Evolutionary conservation across 2,329 filamentous ascomycete species (phyloP).

Genomic region (Epichloe aotearoae): DNA sequence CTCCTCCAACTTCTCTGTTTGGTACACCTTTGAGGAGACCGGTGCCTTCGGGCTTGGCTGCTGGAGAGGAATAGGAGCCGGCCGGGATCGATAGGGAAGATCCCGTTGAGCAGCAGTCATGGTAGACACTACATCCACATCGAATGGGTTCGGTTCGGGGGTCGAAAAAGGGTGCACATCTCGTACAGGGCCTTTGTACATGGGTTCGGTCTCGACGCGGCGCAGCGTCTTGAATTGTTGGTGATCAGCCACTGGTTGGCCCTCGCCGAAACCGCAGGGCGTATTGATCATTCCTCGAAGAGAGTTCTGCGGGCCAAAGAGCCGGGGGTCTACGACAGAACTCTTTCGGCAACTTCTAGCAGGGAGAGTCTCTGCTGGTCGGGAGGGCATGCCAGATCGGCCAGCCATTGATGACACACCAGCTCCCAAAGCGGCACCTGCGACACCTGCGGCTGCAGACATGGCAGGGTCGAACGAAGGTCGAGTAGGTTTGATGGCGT

Average conservation of each 20-base stretch:
- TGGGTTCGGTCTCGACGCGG: conserved; percentile 12
- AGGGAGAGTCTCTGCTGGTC: conserved; percentile 4
- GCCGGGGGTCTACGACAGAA: conserved; percentile 39
- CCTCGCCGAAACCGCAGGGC: conserved; percentile 39
- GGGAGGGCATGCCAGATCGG: background rate
- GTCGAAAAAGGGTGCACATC: conserved; percentile 55
- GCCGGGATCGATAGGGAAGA: conserved; percentile 29
- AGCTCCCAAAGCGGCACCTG: conserved; percentile 23
- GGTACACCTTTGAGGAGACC: conserved; percentile 56
- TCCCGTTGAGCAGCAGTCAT: conserved; percentile 28
- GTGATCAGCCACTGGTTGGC: conserved; percentile 17
- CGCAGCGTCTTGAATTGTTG: conserved; percentile 10
- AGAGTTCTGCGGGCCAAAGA: conserved; percentile 50
- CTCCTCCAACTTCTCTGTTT: conserved; percentile 29
- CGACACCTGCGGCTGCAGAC: conserved; percentile 16
- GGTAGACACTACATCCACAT: conserved; percentile 39
- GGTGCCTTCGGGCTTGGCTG: conserved; percentile 71
- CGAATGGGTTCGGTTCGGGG: conserved; percentile 49
- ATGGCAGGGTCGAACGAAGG: conserved; percentile 2
- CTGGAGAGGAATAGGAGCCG: conserved; percentile 57
- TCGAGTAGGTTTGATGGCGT: conserved; percentile 10
- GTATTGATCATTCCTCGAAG: conserved; percentile 37
- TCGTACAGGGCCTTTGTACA: conserved; percentile 32
- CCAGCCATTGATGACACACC: conserved; percentile 3
- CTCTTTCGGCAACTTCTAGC: conserved; percentile 23